Percentiles rank a stretch among this genome's conserved stretches.
Evolutionary conservation across 2,329 filamentous ascomycete genomes (phyloP).

Genomic region (Cercospora sp.): DNA sequence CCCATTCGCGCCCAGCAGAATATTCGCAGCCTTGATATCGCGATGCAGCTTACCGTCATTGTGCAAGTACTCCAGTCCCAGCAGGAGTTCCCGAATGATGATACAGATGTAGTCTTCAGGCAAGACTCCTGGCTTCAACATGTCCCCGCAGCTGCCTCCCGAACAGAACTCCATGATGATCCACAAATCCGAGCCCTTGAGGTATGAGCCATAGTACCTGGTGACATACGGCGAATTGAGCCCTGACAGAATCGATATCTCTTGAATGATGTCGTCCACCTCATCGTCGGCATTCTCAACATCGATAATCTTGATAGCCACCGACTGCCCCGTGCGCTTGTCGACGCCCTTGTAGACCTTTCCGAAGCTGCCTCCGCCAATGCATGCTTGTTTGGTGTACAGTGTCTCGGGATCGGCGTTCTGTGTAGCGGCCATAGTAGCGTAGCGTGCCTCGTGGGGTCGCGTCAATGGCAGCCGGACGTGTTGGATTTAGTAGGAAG

Average conservation of each 20-base stretch:
- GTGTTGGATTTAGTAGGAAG: not conserved
- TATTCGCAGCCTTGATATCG: slow-evolving; percentile 98
- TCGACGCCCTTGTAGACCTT: slow-evolving; percentile 99
- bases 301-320: slow-evolving; percentile 98
- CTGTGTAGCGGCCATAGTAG: slow-evolving; percentile 31
- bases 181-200: slow-evolving; percentile 95
- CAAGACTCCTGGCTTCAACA: slow-evolving; percentile 91
- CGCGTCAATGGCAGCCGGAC: slow-evolving; percentile 10
- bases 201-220: slow-evolving; percentile 94
- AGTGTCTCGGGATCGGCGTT: slow-evolving; percentile 79
- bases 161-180: slow-evolving; percentile 99
- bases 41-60: slow-evolving; percentile 93
- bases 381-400: slow-evolving; percentile 73
- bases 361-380: slow-evolving; percentile 95
- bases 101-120: slow-evolving; percentile 96
- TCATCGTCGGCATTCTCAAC: slow-evolving; percentile 99
- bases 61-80: slow-evolving; percentile 90
- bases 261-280: slow-evolving; percentile 98
- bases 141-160: slow-evolving; percentile 90
- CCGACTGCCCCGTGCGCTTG: slow-evolving; percentile 86
- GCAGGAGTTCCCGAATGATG: slow-evolving; percentile 82
- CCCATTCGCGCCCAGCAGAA: slow-evolving; percentile 82
- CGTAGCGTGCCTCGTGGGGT: slow-evolving; percentile 1
- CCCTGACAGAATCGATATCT: slow-evolving; percentile 95
- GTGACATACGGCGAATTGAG: slow-evolving; percentile 95